phyloP scores from a whole-genome alignment of 805 yeast species.

The Suhomyces faveliae region DNA sequence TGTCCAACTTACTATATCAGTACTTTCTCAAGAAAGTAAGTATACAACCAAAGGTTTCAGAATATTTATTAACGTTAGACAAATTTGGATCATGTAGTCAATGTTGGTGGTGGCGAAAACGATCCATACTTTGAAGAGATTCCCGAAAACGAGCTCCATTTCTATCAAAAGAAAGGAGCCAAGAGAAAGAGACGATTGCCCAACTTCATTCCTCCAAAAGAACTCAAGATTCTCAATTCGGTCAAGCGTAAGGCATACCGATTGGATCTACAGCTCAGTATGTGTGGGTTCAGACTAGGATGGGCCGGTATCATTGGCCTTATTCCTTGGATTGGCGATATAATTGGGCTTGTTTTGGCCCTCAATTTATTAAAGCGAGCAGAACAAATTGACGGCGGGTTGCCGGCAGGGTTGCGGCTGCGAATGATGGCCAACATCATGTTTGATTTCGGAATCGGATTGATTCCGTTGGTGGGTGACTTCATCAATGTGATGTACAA shows the following conservation, averaged over 20 bases:
- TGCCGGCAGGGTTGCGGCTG: slow-evolving; percentile 29
- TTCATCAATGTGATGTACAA: slow-evolving; percentile 22
- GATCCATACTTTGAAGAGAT: slow-evolving; percentile 44
- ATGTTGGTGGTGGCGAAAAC: slow-evolving; percentile 25
- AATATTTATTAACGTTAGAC: slow-evolving; percentile 19
- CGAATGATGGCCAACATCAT: slow-evolving; percentile 38
- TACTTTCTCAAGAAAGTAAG: slow-evolving; percentile 39
- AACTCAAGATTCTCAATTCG: slow-evolving; percentile 32
- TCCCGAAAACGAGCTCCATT: slow-evolving; percentile 40
- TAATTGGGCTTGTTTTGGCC: slow-evolving; percentile 30
- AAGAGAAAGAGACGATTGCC: slow-evolving; percentile 37
- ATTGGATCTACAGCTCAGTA: slow-evolving; percentile 37
- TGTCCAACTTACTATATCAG: slow-evolving; percentile 34
- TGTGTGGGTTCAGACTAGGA: slow-evolving; percentile 41
- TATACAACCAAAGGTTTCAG: slow-evolving; percentile 2
- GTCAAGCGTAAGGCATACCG: slow-evolving; percentile 39
- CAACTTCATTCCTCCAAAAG: slow-evolving; percentile 31
- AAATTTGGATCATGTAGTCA: slow-evolving; percentile 25
- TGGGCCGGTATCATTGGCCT: slow-evolving; percentile 45
- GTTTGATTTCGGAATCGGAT: slow-evolving; percentile 41
- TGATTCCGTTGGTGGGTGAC: slow-evolving; percentile 27
- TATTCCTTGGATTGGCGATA: slow-evolving; percentile 42
- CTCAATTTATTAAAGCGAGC: slow-evolving; percentile 32
- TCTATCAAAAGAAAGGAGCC: slow-evolving; percentile 42
- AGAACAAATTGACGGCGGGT: slow-evolving; percentile 35